These are phyloP conservation scores for Plasmopara halstedii DNA, from an alignment of 352 stramenopile species.

Conservation along the genomic window DNA sequence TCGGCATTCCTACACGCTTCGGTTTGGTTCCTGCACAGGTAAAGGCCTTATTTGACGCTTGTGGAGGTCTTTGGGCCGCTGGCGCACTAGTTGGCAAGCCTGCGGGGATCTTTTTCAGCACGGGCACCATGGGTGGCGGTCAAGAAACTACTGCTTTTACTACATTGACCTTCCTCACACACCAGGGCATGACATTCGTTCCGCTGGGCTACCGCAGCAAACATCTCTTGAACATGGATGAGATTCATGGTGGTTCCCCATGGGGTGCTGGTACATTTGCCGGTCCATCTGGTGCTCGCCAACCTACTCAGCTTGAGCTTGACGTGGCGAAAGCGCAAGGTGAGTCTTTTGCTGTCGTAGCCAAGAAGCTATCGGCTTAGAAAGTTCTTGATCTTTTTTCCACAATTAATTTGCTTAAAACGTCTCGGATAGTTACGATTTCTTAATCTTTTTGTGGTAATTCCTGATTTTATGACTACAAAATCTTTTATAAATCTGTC, in stretches of 20 bases:
- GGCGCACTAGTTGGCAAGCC: conserved; percentile 84
- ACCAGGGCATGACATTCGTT: conserved; percentile 89
- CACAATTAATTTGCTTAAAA: no score
- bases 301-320: conserved; percentile 75
- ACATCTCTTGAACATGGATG: conserved; percentile 67
- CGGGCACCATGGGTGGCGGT: conserved; percentile 65
- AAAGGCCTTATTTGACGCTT: conserved; percentile 86
- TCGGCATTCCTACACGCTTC: conserved; percentile 83
- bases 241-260: conserved; percentile 64
- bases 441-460: no score
- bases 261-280: conserved; percentile 85
- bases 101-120: conserved; percentile 84
- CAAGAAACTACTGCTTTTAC: conserved; percentile 88
- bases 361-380: conserved; percentile 69
- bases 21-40: conserved; percentile 79
- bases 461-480: no score
- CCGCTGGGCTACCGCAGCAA: conserved; percentile 71
- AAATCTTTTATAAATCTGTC: no score
- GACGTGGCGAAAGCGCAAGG: conserved; percentile 73
- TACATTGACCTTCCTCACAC: conserved; percentile 75
- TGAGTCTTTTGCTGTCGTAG: conserved; percentile 70
- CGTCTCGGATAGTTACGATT: no score
- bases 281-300: conserved; percentile 68
- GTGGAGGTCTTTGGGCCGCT: conserved; percentile 74
- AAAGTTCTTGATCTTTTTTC: not conserved